These are phyloP conservation scores for Blumeriella jaapii DNA, from an alignment of 2,329 filamentous ascomycete genomes.

Conservation along the genomic window DNA sequence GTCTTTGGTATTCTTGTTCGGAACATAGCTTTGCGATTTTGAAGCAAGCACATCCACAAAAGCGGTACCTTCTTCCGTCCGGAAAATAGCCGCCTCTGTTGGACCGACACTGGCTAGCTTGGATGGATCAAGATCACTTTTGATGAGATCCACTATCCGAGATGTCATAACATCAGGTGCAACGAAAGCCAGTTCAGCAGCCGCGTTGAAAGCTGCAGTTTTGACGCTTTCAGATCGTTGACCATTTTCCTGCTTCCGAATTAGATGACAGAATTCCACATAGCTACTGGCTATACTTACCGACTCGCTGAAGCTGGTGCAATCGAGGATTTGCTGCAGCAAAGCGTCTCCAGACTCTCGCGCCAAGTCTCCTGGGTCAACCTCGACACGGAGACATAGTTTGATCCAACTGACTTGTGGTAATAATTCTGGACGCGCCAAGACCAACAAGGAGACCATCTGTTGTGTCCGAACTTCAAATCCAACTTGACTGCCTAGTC, in stretches of 20 bases:
- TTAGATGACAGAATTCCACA: constrained; percentile 5
- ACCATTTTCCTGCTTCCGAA: constrained; percentile 14
- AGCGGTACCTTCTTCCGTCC: constrained; percentile 75
- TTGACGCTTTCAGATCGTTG: constrained; percentile 37
- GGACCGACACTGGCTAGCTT: constrained; percentile 66
- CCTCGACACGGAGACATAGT: constrained; percentile 63
- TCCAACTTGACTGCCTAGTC: constrained; percentile 33
- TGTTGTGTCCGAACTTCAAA: constrained; percentile 49
- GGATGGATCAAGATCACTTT: constrained; percentile 57
- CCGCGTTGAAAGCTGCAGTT: constrained; percentile 68
- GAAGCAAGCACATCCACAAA: constrained; percentile 88
- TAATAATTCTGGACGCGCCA: constrained; percentile 68
- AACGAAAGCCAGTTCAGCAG: constrained; percentile 87
- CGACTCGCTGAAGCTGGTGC: constrained; percentile 39
- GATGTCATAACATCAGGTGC: constrained; percentile 73
- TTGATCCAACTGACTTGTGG: constrained; percentile 81
- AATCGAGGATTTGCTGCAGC: constrained; percentile 51
- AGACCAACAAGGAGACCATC: constrained; percentile 63
- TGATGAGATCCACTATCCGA: constrained; percentile 62
- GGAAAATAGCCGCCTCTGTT: constrained; percentile 84
- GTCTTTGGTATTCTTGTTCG: constrained; percentile 86
- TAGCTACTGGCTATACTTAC: constrained; percentile 31
- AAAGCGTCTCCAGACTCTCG: constrained; percentile 50
- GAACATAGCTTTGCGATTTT: constrained; percentile 56
- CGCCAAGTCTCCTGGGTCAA: constrained; percentile 74